These are phyloP conservation scores for Hypoxylon subgilvum DNA, from an alignment of 495 filamentous ascomycete genomes.

Conservation along the genomic window DNA sequence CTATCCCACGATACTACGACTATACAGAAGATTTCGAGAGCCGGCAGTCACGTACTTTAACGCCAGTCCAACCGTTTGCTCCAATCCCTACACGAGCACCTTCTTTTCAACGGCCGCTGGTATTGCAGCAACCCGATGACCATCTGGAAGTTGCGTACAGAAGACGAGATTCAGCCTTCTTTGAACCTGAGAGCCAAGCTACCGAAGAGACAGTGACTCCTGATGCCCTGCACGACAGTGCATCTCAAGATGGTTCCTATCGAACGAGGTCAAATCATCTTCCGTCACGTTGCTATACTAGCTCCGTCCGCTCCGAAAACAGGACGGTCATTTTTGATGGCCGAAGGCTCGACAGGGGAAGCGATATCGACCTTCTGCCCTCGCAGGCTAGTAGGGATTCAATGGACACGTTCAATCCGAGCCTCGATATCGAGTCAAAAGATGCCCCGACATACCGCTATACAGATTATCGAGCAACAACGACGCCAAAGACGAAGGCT, in stretches of 20 bases:
- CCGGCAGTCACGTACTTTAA: slow-evolving; percentile 19
- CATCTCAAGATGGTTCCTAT: slow-evolving; percentile 1
- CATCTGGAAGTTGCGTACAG: slow-evolving; percentile 31
- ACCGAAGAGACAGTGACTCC: slow-evolving; percentile 7
- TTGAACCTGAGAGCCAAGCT: slow-evolving; percentile 23
- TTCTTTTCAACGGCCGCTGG: slow-evolving; percentile 36
- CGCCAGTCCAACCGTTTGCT: slow-evolving; percentile 39
- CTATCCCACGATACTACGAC: slow-evolving; percentile 55
- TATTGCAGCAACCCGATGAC: slow-evolving; percentile 39
- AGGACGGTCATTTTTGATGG: slow-evolving; percentile 17
- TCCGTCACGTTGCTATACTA: slow-evolving; percentile 14
- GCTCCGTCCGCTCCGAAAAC: slow-evolving; percentile 21
- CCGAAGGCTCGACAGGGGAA: slow-evolving; percentile 20
- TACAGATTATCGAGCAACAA: slow-evolving; percentile 29
- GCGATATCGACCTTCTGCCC: slow-evolving; percentile 40
- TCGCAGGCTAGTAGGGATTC: slow-evolving; percentile 41
- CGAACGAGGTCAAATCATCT: slow-evolving; percentile 1
- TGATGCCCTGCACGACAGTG: background rate
- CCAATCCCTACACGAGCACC: slow-evolving; percentile 45
- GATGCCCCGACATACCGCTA: slow-evolving; percentile 34
- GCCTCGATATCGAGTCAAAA: slow-evolving; percentile 36
- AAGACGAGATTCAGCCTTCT: slow-evolving; percentile 35
- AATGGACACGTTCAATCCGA: slow-evolving; percentile 42
- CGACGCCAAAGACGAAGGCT: slow-evolving; percentile 33
- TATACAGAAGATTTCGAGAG: slow-evolving; percentile 59